Evolutionary conservation across 768 basidiomycete genomes (phyloP), one percentile per base, ranked within the genome.

Genomic region (Xerocomellus dryophilus): DNA sequence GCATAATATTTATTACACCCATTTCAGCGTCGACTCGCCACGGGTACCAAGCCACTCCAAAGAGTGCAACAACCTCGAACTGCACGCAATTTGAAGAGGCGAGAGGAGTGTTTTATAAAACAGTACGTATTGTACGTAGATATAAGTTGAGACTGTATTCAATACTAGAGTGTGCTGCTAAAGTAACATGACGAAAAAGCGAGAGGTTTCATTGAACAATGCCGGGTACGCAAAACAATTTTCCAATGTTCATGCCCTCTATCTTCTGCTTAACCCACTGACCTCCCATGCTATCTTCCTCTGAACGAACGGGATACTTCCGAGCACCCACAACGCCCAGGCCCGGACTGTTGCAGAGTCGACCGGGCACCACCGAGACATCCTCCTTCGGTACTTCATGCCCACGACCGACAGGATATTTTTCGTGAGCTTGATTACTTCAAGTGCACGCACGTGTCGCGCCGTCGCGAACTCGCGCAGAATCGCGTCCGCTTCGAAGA

Each of bases 391-490:
- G 17, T 68, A 55, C 38, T 62, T 62, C 52, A 66, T 55, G 15
- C 68, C 66, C n/a, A 52, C 35, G 18, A 66, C 41, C 4, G 56
- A 50, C 17, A 69, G 48, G 54, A 76, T 53, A 7, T 60, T 51
- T 61, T 80, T 77, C 15, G 77, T 74, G 29, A 77, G 54, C 15
- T 57, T 53, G 42, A 82, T 79, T 25, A 76, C 74, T 27, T 68
- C 6, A 6, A 34, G 6, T 15, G 32, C 32, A 34, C 64, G 39
- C 18, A 60, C 62, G 14, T 69, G 71, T n/a, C 79, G 73, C 48
- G 54, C 53, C 5, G 61, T 46, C 15, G 73, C 71, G 62, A 74
- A 78, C 8, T 66, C 66, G 38, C 51, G 57, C 15, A 81, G 64
- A 20, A 71, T 59, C 31, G 34, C 58, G 36, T 78, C 75, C 0